Evolutionary conservation across 805 yeast genomes (phyloP).

Genomic region (Metschnikowia shivogae): DNA sequence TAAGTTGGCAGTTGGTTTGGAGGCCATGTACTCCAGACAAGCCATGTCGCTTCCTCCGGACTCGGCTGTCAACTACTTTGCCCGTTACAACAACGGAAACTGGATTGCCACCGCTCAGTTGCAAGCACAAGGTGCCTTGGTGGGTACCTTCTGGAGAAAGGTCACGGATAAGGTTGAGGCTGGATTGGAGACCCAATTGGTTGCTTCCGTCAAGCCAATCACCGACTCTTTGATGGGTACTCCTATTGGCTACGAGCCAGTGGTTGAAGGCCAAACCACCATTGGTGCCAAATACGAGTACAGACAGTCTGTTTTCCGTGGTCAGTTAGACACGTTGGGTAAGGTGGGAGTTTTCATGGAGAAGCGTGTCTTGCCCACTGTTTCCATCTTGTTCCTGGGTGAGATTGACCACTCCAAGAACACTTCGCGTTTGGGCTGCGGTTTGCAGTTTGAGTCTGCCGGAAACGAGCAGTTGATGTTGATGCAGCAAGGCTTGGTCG

Average conservation of each 20-base stretch:
- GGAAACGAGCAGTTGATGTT: conserved; percentile 89
- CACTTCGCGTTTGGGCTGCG: conserved; percentile 83
- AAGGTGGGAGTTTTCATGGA: conserved; percentile 88
- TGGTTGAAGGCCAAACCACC: conserved; percentile 87
- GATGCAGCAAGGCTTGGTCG: conserved; percentile 85
- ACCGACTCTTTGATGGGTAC: conserved; percentile 72
- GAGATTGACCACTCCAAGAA: conserved; percentile 79
- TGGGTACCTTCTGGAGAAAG: conserved; percentile 91
- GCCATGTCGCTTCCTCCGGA: conserved; percentile 71
- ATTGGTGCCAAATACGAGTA: conserved; percentile 97
- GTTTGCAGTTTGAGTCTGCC: conserved; percentile 92
- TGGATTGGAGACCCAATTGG: conserved; percentile 82
- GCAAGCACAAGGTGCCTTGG: conserved; percentile 86
- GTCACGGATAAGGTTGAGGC: conserved; percentile 92
- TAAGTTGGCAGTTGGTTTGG: conserved; percentile 82
- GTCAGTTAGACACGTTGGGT: conserved; percentile 88
- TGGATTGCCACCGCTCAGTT: conserved; percentile 95
- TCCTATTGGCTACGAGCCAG: conserved; percentile 78
- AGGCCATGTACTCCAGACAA: conserved; percentile 82
- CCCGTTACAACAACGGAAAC: conserved; percentile 80
- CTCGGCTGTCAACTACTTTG: conserved; percentile 83
- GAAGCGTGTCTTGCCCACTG: conserved; percentile 88
- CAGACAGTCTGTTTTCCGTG: conserved; percentile 93
- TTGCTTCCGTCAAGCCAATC: conserved; percentile 71
- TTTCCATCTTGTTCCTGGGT: conserved; percentile 83